Evolutionary conservation across 139 green algal species (phyloP), one percentile per base, ranked within the genome.

Genomic region (Chlorella sp.): DNA sequence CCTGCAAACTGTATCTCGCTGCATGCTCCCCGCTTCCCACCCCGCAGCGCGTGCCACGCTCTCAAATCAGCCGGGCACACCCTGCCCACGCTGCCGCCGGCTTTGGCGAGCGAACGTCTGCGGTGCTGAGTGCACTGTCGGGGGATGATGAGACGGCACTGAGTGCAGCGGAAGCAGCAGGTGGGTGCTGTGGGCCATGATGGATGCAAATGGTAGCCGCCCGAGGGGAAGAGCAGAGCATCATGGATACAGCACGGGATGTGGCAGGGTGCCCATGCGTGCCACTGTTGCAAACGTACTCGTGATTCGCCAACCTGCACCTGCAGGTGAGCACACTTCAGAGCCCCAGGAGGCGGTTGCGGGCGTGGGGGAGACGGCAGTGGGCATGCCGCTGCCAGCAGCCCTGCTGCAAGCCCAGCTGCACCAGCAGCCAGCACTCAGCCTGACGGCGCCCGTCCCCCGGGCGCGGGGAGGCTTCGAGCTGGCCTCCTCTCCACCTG

Each of bases 71-170:
- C 64, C 47, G 82, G 3, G 82, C 82, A 6, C 70, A 87, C 51
- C 82, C 82, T 3, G 82, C 63, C 15, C 70, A 80, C 4, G 71
- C n/a, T 70, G 63, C 47, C 20, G 34, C 60, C 30, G 64, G 36
- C n/a, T 84, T 74, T 62, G 71, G 63, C 44, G 82, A 87, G 55
- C 63, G 75, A 36, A 87, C 82, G 13, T 79, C 64, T n/a, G 82
- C 82, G 20, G 82, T 87, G n/a, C 71, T 87, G 51, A 82, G 71
- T 23, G 82, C 51, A 23, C 82, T 87, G 30, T 79, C 64, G 11
- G 82, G 55, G 2, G 82, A 87, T 23, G 82, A 87, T 51, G 82
- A 87, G 57, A 87, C 82, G 21, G 82, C 82, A 21, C 65, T 87
- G 34, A 82, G 71, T 3, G 82, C 82, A 6, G 82, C 82, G 2